These are phyloP conservation scores for Cordyceps cicadae DNA, from an alignment of 2,329 filamentous ascomycete species.

Conservation along the genomic window DNA sequence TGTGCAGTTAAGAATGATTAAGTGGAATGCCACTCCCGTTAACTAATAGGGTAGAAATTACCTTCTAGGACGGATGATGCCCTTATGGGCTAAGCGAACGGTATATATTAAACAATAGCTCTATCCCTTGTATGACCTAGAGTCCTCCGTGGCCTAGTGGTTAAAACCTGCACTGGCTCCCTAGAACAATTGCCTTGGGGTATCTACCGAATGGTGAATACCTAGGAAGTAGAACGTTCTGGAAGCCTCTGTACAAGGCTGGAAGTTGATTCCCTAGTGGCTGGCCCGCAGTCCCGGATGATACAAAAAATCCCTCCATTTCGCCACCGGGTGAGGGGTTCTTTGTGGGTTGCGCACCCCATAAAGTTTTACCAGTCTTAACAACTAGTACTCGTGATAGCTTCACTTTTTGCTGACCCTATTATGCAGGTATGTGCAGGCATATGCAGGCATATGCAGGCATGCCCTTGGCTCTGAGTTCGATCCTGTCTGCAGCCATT, in stretches of 20 bases:
- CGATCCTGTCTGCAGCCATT: background rate
- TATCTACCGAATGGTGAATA: background rate
- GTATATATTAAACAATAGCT: background rate
- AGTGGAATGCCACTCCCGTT: background rate
- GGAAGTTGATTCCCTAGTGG: background rate
- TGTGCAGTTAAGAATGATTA: background rate
- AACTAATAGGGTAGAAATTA: background rate
- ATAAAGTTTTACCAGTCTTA: background rate
- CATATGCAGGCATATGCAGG: background rate
- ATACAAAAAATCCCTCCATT: background rate
- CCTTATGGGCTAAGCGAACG: background rate
- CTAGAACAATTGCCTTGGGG: background rate
- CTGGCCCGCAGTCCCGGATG: background rate
- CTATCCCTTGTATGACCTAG: background rate
- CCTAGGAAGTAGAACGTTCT: background rate
- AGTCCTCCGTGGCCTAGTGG: background rate
- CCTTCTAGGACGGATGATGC: background rate
- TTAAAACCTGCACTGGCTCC: background rate
- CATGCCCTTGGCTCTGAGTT: background rate
- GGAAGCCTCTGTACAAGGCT: background rate
- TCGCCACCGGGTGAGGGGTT: background rate
- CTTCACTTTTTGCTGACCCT: background rate
- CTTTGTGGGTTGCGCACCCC: background rate
- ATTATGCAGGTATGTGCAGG: background rate
- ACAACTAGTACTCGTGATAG: background rate